A percentile compares a stretch with the other conserved stretches of the same genome.
Conservation (phyloP, 148 eudicot genomes). For the Vaccinium vitisidaea region DNA sequence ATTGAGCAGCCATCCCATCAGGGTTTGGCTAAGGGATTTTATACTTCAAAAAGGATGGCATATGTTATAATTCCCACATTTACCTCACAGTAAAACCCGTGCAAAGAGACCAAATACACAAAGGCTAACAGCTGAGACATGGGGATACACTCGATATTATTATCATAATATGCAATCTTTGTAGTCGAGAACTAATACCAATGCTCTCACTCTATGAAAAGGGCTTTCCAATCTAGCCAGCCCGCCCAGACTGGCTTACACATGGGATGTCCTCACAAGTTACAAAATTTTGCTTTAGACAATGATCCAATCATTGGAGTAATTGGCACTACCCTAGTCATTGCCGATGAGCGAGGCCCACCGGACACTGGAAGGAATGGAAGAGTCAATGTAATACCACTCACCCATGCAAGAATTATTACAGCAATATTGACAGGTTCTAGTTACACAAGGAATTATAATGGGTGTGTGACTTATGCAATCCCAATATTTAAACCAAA, state of each 20-base stretch:
- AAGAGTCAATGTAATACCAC: not conserved
- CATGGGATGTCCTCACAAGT: slow-evolving; percentile 15
- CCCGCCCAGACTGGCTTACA: slow-evolving; percentile 8
- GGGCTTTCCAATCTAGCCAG: not conserved
- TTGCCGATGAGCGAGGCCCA: not conserved
- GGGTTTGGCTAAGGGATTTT: slow-evolving; percentile 8
- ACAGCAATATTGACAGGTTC: not conserved
- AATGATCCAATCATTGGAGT: slow-evolving; percentile 16
- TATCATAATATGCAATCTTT: not conserved
- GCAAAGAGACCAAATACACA: not conserved
- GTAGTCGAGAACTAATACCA: not conserved
- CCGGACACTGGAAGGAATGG: not conserved
- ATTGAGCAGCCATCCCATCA: slow-evolving; percentile 4
- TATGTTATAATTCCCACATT: not conserved
- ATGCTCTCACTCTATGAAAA: not conserved
- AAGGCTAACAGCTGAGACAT: not conserved
- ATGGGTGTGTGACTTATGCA: not conserved
- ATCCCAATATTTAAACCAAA: not conserved
- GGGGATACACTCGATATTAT: not conserved
- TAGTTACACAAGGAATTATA: not conserved
- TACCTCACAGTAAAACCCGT: not conserved
- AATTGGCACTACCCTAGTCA: not conserved
- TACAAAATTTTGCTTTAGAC: slow-evolving; percentile 16
- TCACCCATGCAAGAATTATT: not conserved
- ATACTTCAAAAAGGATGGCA: not conserved